Evolutionary conservation across 371 early-diverging fungal genomes (phyloP).

Genomic region (Mucor racemosus): DNA sequence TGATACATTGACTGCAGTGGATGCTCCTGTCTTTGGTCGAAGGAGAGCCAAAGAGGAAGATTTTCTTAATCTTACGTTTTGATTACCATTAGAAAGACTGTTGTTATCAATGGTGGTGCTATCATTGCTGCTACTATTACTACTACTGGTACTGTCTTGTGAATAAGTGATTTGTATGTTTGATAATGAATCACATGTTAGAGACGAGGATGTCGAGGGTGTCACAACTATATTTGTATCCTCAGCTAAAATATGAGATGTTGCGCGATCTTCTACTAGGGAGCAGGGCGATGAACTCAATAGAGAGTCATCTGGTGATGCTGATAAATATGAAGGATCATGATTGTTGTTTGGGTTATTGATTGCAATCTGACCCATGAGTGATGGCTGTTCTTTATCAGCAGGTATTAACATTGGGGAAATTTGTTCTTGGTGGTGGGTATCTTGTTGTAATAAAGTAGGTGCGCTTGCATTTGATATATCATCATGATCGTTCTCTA

Average conservation of each 20-base stretch:
- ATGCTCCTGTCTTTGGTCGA: slow-evolving; percentile 28
- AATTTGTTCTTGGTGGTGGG: not conserved
- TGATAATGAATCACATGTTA: slow-evolving; percentile 19
- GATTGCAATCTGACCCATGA: slow-evolving; percentile 8
- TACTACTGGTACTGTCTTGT: slow-evolving; percentile 5
- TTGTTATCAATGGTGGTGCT: not conserved
- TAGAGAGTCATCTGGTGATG: slow-evolving; percentile 18
- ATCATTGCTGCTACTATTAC: not conserved
- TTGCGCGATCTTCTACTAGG: slow-evolving; percentile 6
- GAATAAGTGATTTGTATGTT: slow-evolving; percentile 18
- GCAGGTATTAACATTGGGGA: slow-evolving; percentile 14
- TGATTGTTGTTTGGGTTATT: not conserved
- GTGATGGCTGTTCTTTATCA: not conserved
- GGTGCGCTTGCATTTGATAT: slow-evolving; percentile 6
- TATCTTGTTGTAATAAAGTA: not conserved
- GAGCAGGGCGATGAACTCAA: slow-evolving; percentile 24
- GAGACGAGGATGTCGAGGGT: slow-evolving; percentile 8
- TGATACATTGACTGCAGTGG: slow-evolving; percentile 31
- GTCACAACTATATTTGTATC: slow-evolving; percentile 6
- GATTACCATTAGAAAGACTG: not conserved
- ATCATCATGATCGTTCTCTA: not conserved
- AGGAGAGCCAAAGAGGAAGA: slow-evolving; percentile 28
- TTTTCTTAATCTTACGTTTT: slow-evolving; percentile 16
- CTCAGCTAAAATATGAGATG: slow-evolving; percentile 10
- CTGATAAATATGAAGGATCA: slow-evolving; percentile 14